Conservation (phyloP, 169 alveolate genomes). For the Plasmodium billcollinsi region DNA sequence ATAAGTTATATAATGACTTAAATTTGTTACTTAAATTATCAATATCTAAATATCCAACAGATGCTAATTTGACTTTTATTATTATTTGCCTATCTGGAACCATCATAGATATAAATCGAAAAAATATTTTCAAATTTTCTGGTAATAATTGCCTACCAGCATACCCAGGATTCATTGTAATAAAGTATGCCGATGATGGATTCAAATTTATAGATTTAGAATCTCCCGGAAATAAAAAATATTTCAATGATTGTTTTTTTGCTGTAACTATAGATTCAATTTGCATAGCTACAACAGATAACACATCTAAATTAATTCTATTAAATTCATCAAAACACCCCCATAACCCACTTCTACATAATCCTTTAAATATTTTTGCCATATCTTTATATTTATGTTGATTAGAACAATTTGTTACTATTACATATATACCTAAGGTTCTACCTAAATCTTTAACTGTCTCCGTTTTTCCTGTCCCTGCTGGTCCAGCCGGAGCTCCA, state of each 20-base stretch:
- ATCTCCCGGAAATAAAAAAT: slow-evolving; percentile 87
- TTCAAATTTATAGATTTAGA: slow-evolving; percentile 93
- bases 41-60: slow-evolving; percentile 96
- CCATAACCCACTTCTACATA: slow-evolving; percentile 98
- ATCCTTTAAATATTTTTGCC: slow-evolving; percentile 97
- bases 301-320: slow-evolving; percentile 96
- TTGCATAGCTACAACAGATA: slow-evolving; percentile 96
- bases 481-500: slow-evolving; percentile 99
- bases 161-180: slow-evolving; percentile 99
- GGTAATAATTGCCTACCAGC: slow-evolving; percentile 98
- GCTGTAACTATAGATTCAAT: slow-evolving; percentile 94
- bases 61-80: slow-evolving; percentile 94
- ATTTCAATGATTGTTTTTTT: slow-evolving; percentile 85
- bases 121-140: slow-evolving; percentile 95
- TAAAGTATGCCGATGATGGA: slow-evolving; percentile 95
- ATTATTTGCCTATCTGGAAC: slow-evolving; percentile 93
- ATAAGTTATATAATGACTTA: slow-evolving; percentile 95
- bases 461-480: slow-evolving; percentile 99
- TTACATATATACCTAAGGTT: slow-evolving; percentile 96
- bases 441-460: slow-evolving; percentile 98
- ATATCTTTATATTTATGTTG: slow-evolving; percentile 97
- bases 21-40: slow-evolving; percentile 94
- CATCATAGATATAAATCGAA: slow-evolving; percentile 95
- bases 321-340: slow-evolving; percentile 99
- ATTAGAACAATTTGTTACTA: slow-evolving; percentile 99